Base-by-base conservation (phyloP, 2,329 filamentous ascomycete genomes). In the Penicillium glabrum region DNA sequence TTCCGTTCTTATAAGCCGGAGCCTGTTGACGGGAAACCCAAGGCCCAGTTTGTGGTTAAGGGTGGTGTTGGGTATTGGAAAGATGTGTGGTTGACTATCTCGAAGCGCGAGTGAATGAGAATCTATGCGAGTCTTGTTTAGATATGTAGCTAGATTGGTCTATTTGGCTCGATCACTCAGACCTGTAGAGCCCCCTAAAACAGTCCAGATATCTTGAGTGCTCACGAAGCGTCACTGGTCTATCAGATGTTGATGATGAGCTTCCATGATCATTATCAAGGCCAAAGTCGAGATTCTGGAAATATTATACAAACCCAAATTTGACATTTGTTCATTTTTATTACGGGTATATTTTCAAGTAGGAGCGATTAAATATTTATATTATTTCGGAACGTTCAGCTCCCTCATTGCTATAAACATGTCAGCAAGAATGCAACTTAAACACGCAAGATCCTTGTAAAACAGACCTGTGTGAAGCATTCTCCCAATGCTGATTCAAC, bases 51-150 rank as follows among this genome's bases (percentile, higher is more conserved):
- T 29, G 59, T 67, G 24, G 61, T 72, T 35, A 70, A 72, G 58
- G 71, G 71, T 44, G 71, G 71, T n/a, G 56, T 73, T 47, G 69
- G 71, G 2, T 72, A 64, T 52, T 73, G 70, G 69, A 61, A 62
- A 8, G 67, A 73, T 54, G 56, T 72, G 41, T 72, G 69, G 70
- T 41, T 72, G 52, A 71, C 62, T 5, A 66, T 72, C 41, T 63
- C 67, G 24, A 67, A 64, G 50, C 64, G 70, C 3, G 41, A 55
- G n/a, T 37, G 29, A 31, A 5, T 31, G 29, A 2, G 29, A 5
- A 14, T 37, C 9, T 9, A 16, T 3, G 27, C 27, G 27, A 29
- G 27, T 10, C 7, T 11, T 29, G 27, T 11, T 29, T 3, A 29
- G 1, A 29, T 29, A 1, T 29, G 4, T 29, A 29, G 9, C 3